Evolutionary conservation across 2,329 filamentous ascomycete genomes (phyloP).

Genomic region (Beauveria sp.): DNA sequence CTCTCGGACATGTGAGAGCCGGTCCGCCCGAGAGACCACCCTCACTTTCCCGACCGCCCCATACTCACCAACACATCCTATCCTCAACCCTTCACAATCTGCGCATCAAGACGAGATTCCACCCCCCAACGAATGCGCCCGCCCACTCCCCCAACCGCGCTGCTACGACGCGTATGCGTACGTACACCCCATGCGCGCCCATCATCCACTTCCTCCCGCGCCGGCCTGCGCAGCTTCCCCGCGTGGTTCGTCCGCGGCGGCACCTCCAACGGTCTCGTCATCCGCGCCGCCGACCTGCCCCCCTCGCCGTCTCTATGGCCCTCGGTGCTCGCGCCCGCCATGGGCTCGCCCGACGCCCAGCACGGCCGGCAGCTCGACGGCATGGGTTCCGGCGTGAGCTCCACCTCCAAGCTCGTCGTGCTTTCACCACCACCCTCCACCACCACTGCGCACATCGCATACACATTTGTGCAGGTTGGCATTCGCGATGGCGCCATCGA

Average conservation of each 20-base stretch:
- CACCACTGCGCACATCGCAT: slow-evolving; percentile 46
- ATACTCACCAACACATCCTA: not conserved
- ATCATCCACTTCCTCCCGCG: not conserved
- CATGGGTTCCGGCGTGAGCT: slow-evolving; percentile 61
- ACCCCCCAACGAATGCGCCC: not conserved
- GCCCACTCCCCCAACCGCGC: not conserved
- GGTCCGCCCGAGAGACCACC: not conserved
- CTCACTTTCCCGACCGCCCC: not conserved
- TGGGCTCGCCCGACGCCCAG: slow-evolving; percentile 56
- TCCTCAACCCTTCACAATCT: too few relatives aligned
- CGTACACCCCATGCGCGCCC: not conserved
- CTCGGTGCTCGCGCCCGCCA: slow-evolving; percentile 47
- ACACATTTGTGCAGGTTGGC: slow-evolving; percentile 64
- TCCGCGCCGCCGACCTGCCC: slow-evolving; percentile 29
- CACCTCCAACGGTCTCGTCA: slow-evolving; percentile 59
- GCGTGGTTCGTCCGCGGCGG: slow-evolving; percentile 49
- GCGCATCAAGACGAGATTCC: too few relatives aligned
- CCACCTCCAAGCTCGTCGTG: slow-evolving; percentile 64
- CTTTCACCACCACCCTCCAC: slow-evolving; percentile 29
- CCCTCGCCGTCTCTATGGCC: slow-evolving; percentile 28
- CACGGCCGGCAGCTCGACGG: slow-evolving; percentile 65
- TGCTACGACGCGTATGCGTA: not conserved
- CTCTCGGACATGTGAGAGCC: not conserved
- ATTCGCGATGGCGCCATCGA: slow-evolving; percentile 55
- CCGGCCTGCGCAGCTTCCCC: slow-evolving; percentile 23